These are phyloP conservation scores for Brassica balearica DNA, from an alignment of 441 rosid species.

Conservation along the genomic window DNA sequence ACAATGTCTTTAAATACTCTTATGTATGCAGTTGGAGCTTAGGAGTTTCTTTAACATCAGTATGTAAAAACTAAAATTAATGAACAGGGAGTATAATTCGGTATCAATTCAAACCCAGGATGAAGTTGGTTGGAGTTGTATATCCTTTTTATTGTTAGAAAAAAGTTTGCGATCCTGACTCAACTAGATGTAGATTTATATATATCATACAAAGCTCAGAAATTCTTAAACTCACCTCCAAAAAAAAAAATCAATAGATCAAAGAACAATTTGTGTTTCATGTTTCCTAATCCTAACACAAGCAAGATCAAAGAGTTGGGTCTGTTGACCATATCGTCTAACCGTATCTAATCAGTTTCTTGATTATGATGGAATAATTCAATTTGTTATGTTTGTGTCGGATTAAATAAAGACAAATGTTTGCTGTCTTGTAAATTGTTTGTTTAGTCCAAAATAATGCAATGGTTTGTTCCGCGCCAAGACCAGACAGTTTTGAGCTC, in stretches of 20 bases:
- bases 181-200: neutral
- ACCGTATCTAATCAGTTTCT: constrained; percentile 18
- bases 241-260: neutral
- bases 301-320: constrained; percentile 13
- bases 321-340: constrained; percentile 23
- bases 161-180: neutral
- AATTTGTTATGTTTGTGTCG: neutral
- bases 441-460: constrained; percentile 4
- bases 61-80: no score
- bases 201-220: neutral
- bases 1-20: no score
- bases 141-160: neutral
- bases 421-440: neutral
- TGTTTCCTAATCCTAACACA: constrained; percentile 25
- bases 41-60: no score
- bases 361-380: constrained; percentile 23
- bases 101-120: no score
- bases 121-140: neutral
- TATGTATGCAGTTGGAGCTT: no score
- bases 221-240: neutral
- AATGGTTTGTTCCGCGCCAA: neutral
- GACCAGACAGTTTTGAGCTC: constrained; percentile 16
- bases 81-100: no score
- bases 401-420: neutral
- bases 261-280: neutral